Evolutionary conservation across 495 filamentous ascomycete genomes (phyloP), one percentile per base, ranked within the genome.

Genomic region (Talaromyces thailandensis): DNA sequence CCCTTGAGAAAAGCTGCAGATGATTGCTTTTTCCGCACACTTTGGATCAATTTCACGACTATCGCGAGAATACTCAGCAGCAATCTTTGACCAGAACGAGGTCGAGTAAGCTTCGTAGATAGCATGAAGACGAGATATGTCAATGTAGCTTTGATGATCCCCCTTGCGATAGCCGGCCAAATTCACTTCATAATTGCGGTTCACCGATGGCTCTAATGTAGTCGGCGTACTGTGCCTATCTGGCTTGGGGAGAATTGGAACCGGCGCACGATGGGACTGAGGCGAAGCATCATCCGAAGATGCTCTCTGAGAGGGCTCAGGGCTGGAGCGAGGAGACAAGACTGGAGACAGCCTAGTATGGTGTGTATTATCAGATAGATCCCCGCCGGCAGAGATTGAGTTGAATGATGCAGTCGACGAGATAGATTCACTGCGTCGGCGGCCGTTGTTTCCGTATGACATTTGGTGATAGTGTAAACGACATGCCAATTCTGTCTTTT

Each of bases 401-500:
- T 63, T 52, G 63, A 67, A 62, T 5, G 77, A 79, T 21, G 68
- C 73, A n/a, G 74, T 74, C 0, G 84, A 88, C 12, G 86, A 84
- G 12, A 86, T 71, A 23, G 85, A 88, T 32, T 80, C 78, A 43
- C 85, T 85, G 32, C 87, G 80, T 74, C 87, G 86, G 67, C 87
- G 86, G 58, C 86, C 83, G 71, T 87, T 91, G 75, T 82, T 89
- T 59, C 89, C 89, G 68, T 92, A 90, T 66, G 87, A 90, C 48
- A 92, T 81, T 65, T 93, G 89, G 65, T 93, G 89, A 68, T 89
- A 93, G 69, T 93, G 89, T 45, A 93, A 82, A 58, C 89, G 89
- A 73, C 89, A 93, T 58, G 89, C 89, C 62, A 93, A 76, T 77
- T 93, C 89, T 4, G 89, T 93, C 79, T 93, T 93, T 73, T 91